Percentiles rank a stretch among this genome's conserved stretches.
Evolutionary conservation across 192 early-diverging fungal species (phyloP).

Genomic region (Thamnidium elegans): DNA sequence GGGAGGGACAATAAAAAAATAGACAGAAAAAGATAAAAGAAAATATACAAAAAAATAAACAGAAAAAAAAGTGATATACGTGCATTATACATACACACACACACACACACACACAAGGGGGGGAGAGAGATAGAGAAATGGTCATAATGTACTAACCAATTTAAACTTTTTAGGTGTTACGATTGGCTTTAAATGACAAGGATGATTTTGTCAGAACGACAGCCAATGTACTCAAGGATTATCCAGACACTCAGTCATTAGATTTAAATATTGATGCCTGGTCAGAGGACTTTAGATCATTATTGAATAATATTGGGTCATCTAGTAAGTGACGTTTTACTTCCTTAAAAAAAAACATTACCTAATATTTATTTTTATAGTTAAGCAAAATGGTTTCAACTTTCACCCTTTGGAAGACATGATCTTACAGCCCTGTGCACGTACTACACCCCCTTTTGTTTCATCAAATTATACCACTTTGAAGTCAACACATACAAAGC

Average conservation of each 20-base stretch:
- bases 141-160: neutral
- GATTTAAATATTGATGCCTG: conserved; percentile 6
- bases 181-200: conserved; percentile 3
- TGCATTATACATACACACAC: no score
- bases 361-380: conserved; percentile 6
- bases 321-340: neutral
- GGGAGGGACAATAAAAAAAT: no score
- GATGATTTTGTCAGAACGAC: conserved; percentile 5
- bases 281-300: neutral
- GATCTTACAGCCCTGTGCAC: conserved; percentile 12
- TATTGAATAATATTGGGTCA: conserved; percentile 1
- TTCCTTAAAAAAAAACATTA: neutral
- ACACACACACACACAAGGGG: no score
- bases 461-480: neutral
- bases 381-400: conserved; percentile 15
- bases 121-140: no score
- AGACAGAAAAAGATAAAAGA: no score
- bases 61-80: no score
- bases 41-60: no score
- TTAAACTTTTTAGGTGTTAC: neutral
- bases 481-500: conserved; percentile 3
- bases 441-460: neutral
- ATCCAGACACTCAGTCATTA: neutral
- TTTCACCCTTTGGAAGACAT: conserved; percentile 24
- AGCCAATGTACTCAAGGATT: conserved; percentile 8